Conservation (phyloP, 2,329 filamentous ascomycete species). For the Ophiostoma quercus region DNA sequence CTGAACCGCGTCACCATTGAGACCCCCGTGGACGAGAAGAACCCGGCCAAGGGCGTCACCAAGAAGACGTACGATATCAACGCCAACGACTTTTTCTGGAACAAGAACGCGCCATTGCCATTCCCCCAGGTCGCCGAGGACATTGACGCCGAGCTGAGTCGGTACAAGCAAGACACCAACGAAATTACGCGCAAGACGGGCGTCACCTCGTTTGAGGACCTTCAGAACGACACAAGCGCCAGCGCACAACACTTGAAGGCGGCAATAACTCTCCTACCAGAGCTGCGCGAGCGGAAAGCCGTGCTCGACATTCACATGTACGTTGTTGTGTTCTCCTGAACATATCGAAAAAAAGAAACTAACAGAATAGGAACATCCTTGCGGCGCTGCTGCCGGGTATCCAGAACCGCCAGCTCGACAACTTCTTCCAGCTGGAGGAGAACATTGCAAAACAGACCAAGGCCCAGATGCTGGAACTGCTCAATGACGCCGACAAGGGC, state of each 20-base stretch:
- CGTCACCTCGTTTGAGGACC: conserved; percentile 83
- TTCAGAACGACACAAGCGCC: conserved; percentile 81
- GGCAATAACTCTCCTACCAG: conserved; percentile 86
- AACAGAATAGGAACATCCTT: conserved; percentile 60
- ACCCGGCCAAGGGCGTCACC: conserved; percentile 66
- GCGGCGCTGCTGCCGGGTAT: conserved; percentile 72
- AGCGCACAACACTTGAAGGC: conserved; percentile 94
- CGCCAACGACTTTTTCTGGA: conserved; percentile 93
- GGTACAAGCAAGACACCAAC: conserved; percentile 91
- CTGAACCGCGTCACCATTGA: conserved; percentile 88
- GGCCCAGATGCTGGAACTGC: conserved; percentile 77
- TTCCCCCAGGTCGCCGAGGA: conserved; percentile 96
- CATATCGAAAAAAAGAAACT: neutral
- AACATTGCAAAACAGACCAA: conserved; percentile 88
- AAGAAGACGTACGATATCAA: conserved; percentile 90
- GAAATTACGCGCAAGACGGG: conserved; percentile 95
- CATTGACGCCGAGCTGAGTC: conserved; percentile 81
- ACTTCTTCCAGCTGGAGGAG: conserved; percentile 93
- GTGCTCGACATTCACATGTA: conserved; percentile 93
- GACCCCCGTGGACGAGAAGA: conserved; percentile 69
- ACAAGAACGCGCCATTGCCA: conserved; percentile 80
- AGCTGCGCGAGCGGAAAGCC: conserved; percentile 87
- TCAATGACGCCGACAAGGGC: conserved; percentile 77
- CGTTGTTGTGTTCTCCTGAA: neutral
- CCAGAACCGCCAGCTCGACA: conserved; percentile 90